Base-by-base conservation (phyloP, 2,329 filamentous ascomycete species). In the Ceratocystis lukuohia region DNA sequence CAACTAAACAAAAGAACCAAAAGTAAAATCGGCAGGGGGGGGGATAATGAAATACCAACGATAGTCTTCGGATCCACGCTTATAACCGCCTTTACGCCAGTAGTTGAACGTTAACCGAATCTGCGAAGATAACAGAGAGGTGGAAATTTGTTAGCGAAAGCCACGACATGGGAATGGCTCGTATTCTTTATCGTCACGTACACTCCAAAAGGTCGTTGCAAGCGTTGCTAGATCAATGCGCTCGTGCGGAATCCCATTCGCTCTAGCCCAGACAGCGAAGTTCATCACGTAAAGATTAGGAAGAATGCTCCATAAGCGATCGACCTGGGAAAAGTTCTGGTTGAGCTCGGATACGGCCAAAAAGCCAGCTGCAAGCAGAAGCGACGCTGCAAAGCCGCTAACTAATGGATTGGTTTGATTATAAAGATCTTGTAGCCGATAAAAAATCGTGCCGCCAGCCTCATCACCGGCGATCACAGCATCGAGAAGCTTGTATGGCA, bases 251-350 rank as follows among this genome's bases (percentile, higher is more conserved):
- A 96, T 73, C 1, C 87, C 88, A 56, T 86, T 83, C 69, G 93
- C 72, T 71, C 88, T 87, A 50, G 91, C 88, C 87, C 92, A 99
- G n/a, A 85, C 71, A 46, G 85, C 83, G 73, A 89, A 94, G 75
- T 99, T 92, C 5, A 85, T 82, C 73, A 94, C 88, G 76, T 96
- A 97, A 63, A 96, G 73, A 6, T 89, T 87, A 1, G 94, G 94
- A 63, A 99, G 77, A 68, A 99, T 80, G 73, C 90, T 94, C 94
- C 94, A 99, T 71, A 88, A 78, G 62, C 94, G 85, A 75, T 99
- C 94, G 53, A 99, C 87, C 76, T 99, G 94, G n/a, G 92, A 96
- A 75, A 92, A 96, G 76, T 99, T 99, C 72, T 83, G 84, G 77
- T 95, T 97, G 77, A 91, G 76, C 75, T 97, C 93, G 0, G 91